Base-by-base conservation (phyloP, 768 basidiomycete species). In the Tricholoma matsutake region DNA sequence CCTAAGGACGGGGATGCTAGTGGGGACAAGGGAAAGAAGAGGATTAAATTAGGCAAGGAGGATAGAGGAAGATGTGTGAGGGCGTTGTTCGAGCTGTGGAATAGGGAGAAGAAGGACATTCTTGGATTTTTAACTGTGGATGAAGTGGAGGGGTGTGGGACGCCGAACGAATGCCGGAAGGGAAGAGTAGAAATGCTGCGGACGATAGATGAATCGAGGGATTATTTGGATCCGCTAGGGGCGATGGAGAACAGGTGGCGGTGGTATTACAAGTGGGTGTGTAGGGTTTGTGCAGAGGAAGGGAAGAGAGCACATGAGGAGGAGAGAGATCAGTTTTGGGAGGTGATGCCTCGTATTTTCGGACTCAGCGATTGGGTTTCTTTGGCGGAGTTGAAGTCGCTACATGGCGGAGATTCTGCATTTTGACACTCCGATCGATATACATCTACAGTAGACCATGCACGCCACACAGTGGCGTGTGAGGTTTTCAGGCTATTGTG, bases 51-150 rank as follows among this genome's bases (percentile, higher is more conserved):
- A 20, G 6, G 54, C n/a, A 31, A 41, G 13, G 32, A 16, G 4
- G 57, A 61, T 34, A 45, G 53, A 28, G 31, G 47, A 14, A 47
- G 45, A 20, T 64, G 63, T 16, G 54, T 61, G 52, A 47, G 39
- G 28, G 63, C 60, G 6, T 32, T 60, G 14, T 29, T 58, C 29
- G 60, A 34, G 3, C 57, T 64, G 4, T 41, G 56, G 25, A 57
- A 49, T 35, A 52, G 37, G 37, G 57, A 64, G 37, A 54, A 58
- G 35, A 53, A 43, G 32, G 56, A 58, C 34, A 47, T 57, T 8
- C 37, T 58, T n/a, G 57, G 52, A 2, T 61, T 64, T 49, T 54
- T 64, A 20, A 60, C 57, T 7, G 39, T 45, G 4, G 51, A 39
- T 5, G 52, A 47, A 16, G 57, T 45, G 18, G 31, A 45, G 6